Conservation (phyloP, 2,329 filamentous ascomycete genomes). For the Neonectria neomacrospora region DNA sequence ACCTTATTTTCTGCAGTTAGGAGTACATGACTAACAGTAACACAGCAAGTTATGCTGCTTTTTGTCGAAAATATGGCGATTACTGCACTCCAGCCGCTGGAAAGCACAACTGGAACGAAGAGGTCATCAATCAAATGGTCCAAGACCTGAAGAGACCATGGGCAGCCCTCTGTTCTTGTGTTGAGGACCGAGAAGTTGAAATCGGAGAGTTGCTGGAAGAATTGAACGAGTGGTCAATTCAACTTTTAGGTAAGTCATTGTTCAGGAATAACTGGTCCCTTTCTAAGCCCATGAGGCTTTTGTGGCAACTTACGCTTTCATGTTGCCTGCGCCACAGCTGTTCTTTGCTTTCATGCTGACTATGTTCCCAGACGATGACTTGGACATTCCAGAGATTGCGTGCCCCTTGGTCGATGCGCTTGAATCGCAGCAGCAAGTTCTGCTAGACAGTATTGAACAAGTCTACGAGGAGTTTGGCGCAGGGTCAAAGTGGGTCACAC, state of each 20-base stretch:
- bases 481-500: slow-evolving; percentile 14
- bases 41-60: slow-evolving; percentile 53
- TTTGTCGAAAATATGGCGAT: slow-evolving; percentile 55
- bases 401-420: slow-evolving; percentile 42
- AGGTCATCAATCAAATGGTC: slow-evolving; percentile 53
- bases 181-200: slow-evolving; percentile 8
- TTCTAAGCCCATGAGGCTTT: neutral
- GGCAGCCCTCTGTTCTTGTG: slow-evolving; percentile 32
- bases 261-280: neutral
- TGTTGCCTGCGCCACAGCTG: too few species aligned
- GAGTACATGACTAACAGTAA: neutral
- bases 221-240: slow-evolving; percentile 17
- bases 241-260: slow-evolving; percentile 29
- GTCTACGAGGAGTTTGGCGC: slow-evolving; percentile 40
- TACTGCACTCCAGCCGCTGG: slow-evolving; percentile 45
- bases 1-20: slow-evolving; percentile 4
- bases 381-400: slow-evolving; percentile 10
- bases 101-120: slow-evolving; percentile 57
- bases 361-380: neutral
- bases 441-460: slow-evolving; percentile 45
- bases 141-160: slow-evolving; percentile 49
- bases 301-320: neutral
- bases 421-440: slow-evolving; percentile 41
- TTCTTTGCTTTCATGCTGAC: neutral
- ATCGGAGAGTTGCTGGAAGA: slow-evolving; percentile 7